A percentile compares a stretch with the other conserved stretches of the same genome.
Conservation (phyloP, 805 yeast genomes). For the Kodamaea kaohsiungensis region DNA sequence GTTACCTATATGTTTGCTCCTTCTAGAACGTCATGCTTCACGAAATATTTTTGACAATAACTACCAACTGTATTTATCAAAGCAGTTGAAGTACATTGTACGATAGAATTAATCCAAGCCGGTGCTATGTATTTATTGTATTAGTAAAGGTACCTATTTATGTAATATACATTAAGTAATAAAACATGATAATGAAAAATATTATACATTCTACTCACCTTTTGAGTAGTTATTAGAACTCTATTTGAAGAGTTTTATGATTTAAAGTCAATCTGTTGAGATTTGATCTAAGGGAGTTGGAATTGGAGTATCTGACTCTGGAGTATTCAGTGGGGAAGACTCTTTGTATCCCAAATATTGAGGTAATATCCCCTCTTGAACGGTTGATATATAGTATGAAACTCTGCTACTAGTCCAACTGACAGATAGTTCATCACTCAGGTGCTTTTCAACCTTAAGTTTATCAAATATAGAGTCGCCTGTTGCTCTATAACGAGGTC, state of each 20-base stretch:
- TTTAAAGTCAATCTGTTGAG: neutral
- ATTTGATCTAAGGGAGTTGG: neutral
- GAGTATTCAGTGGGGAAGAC: neutral
- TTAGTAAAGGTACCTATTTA: conserved; percentile 2
- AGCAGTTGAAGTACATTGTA: neutral
- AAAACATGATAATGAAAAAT: neutral
- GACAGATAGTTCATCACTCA: conserved; percentile 70
- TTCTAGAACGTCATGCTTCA: neutral
- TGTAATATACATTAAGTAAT: conserved; percentile 9
- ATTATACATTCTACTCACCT: neutral
- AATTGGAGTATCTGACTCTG: neutral
- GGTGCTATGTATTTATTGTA: neutral
- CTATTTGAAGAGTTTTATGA: neutral
- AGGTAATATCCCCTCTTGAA: conserved; percentile 41
- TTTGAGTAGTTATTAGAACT: neutral
- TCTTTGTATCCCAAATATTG: conserved; percentile 26
- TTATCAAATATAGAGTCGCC: conserved; percentile 61
- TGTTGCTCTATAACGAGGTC: conserved; percentile 69
- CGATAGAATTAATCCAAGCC: neutral
- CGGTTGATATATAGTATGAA: conserved; percentile 74
- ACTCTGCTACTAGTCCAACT: conserved; percentile 91
- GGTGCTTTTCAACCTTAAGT: conserved; percentile 58
- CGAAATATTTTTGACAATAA: neutral
- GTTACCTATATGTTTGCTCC: neutral
- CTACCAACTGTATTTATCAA: neutral